phyloP scores from a whole-genome alignment of 2,329 filamentous ascomycete genomes.

The Fusarium penzigii region DNA sequence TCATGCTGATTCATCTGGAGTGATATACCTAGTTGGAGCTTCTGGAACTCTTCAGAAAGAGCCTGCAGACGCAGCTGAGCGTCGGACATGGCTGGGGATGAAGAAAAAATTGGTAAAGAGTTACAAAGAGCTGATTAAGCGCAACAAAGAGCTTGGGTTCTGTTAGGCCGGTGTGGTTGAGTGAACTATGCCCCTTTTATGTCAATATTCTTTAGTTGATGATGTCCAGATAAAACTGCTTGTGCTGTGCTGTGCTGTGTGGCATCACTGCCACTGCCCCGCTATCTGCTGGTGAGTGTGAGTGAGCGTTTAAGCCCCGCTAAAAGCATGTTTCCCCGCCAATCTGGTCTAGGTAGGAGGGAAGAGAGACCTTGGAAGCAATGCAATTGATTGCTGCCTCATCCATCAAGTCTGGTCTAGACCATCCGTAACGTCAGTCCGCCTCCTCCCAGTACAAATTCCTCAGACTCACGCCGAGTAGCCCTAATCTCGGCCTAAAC shows the following conservation, averaged over 20 bases:
- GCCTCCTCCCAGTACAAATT: background rate
- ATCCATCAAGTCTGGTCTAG: constrained; percentile 12
- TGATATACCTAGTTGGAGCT: constrained; percentile 74
- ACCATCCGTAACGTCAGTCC: constrained; percentile 6
- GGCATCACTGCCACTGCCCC: constrained; percentile 26
- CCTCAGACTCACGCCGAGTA: background rate
- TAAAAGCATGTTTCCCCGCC: constrained; percentile 44
- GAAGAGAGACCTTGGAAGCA: constrained; percentile 9
- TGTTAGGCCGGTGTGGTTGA: background rate
- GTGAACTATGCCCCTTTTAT: background rate
- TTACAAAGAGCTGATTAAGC: background rate
- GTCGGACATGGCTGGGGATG: constrained; percentile 59
- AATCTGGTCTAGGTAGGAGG: constrained; percentile 25
- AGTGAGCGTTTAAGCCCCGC: constrained; percentile 27
- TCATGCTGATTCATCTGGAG: background rate
- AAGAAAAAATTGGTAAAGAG: background rate
- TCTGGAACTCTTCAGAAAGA: constrained; percentile 85
- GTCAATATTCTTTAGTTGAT: background rate
- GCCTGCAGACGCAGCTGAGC: constrained; percentile 76
- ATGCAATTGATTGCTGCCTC: constrained; percentile 21
- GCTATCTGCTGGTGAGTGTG: constrained; percentile 17
- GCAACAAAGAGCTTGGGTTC: background rate
- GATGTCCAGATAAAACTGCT: constrained; percentile 4
- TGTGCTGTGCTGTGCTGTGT: background rate
- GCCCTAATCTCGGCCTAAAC: constrained; percentile 3